Evolutionary conservation across 805 yeast genomes (phyloP), one percentile per base, ranked within the genome.

Genomic region (Ogataea trehaloabstinens): DNA sequence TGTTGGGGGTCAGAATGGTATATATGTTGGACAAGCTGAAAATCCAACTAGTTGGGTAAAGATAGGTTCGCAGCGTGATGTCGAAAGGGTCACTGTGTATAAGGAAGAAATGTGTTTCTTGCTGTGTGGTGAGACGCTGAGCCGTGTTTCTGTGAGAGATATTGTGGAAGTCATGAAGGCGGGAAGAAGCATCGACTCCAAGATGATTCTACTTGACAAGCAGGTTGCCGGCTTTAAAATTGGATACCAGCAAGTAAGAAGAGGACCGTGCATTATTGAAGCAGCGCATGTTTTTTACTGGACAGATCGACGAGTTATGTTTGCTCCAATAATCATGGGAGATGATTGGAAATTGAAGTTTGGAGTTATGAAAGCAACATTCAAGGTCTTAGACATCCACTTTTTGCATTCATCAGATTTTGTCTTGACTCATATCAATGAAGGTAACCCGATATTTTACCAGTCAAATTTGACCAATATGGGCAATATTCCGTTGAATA

Each of bases 161-260:
- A 52, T 90, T 12, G 56, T 83, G 34, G 65, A 75, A 17, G 80
- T 85, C 12, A 81, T 78, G 52, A 71, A 70, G 28, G 59, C 51
- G 8, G 56, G 60, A 49, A 78, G 10, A 66, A 78, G 11, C 67
- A 72, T 46, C 77, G 56, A 51, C 32, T 41, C 48, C 16, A 38
- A 32, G 1, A 31, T 55, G 29, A 31, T 31, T 10, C 45, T 38
- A n/a, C 37, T 55, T 34, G 40, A 35, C 22, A 53, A 78, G 58
- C 61, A 78, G 55, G 78, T 80, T 0, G 61, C 74, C 2, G 80
- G 74, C 46, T 89, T 85, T 61, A 74, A 73, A 34, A 65, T 84
- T 43, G 96, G 93, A 0, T 74, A 70, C 21, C 87, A 89, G 55
- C 71, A 79, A 79, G 77, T 58, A 69, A 77, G 45, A 76, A 68